Conservation (phyloP, 192 early-diverging fungal genomes). For the Podochytrium sp. region DNA sequence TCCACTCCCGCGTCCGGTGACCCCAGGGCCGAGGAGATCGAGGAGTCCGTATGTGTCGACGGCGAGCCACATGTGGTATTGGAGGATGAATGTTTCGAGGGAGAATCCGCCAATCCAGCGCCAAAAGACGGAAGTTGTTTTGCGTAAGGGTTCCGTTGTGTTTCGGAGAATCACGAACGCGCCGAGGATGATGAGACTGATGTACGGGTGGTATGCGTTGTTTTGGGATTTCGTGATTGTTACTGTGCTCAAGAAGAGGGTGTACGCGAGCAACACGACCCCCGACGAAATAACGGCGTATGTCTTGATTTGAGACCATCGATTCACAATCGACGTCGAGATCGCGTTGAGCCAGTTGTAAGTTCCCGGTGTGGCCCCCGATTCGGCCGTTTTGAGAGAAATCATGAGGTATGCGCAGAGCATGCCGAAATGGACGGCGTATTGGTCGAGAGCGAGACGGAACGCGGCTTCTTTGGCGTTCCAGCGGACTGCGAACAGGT, state of each 20-base stretch:
- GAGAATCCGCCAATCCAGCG: conserved; percentile 65
- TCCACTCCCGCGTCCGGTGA: background rate
- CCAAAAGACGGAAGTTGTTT: conserved; percentile 59
- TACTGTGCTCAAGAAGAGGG: conserved; percentile 53
- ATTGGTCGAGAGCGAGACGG: conserved; percentile 69
- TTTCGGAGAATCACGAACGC: conserved; percentile 73
- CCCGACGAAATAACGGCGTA: conserved; percentile 35
- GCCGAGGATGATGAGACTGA: conserved; percentile 63
- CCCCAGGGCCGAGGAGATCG: conserved; percentile 50
- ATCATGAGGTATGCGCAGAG: conserved; percentile 53
- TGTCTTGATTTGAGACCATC: conserved; percentile 4
- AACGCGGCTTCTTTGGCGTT: conserved; percentile 71
- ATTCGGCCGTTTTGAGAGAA: conserved; percentile 38
- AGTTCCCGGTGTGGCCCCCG: background rate
- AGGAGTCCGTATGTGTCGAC: conserved; percentile 76
- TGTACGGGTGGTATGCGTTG: conserved; percentile 69
- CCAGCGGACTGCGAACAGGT: conserved; percentile 60
- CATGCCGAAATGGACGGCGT: conserved; percentile 73
- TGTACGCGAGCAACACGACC: conserved; percentile 55
- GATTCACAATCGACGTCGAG: background rate
- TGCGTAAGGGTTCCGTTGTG: conserved; percentile 54
- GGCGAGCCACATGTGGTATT: conserved; percentile 79
- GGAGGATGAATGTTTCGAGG: conserved; percentile 77
- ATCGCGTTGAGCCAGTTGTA: background rate
- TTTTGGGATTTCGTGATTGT: conserved; percentile 60